These are phyloP conservation scores for Dendrothele bispora DNA, from an alignment of 768 basidiomycete genomes.

Conservation along the genomic window DNA sequence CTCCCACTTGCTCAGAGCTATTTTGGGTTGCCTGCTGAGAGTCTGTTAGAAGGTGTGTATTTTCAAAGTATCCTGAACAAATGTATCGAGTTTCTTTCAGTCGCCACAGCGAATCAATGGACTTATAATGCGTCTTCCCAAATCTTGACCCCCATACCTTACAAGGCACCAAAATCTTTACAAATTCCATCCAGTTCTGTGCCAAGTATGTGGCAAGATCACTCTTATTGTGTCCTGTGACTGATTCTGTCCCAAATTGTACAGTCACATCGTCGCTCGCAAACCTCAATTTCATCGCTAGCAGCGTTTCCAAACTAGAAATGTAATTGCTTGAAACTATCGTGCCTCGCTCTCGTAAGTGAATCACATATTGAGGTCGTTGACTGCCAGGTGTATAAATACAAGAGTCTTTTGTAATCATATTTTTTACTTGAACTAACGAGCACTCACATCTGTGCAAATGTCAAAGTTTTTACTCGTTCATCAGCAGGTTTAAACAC, in stretches of 20 bases:
- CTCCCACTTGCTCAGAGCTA: conserved; percentile 54
- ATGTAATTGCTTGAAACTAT: conserved; percentile 13
- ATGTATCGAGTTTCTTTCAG: conserved; percentile 25
- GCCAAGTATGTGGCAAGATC: too few species aligned
- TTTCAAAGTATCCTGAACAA: background rate
- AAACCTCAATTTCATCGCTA: conserved; percentile 50
- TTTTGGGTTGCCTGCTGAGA: conserved; percentile 46
- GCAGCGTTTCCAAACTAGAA: conserved; percentile 55
- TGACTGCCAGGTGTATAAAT: too few species aligned
- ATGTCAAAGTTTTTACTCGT: too few species aligned
- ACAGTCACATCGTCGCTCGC: conserved; percentile 39
- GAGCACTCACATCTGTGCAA: too few species aligned
- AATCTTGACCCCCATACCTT: conserved; percentile 39
- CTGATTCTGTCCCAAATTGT: background rate
- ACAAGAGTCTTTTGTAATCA: background rate
- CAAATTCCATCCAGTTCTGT: conserved; percentile 13
- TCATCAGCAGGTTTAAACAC: too few species aligned
- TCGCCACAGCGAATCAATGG: conserved; percentile 48
- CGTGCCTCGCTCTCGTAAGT: too few species aligned
- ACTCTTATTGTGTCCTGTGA: conserved; percentile 2
- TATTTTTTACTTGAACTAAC: too few species aligned
- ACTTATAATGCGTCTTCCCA: conserved; percentile 45
- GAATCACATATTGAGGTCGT: too few species aligned
- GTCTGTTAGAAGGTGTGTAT: conserved; percentile 37
- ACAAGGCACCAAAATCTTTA: background rate